Evolutionary conservation across 768 basidiomycete species (phyloP), one percentile per base, ranked within the genome.

Genomic region (Collybia mongolica): DNA sequence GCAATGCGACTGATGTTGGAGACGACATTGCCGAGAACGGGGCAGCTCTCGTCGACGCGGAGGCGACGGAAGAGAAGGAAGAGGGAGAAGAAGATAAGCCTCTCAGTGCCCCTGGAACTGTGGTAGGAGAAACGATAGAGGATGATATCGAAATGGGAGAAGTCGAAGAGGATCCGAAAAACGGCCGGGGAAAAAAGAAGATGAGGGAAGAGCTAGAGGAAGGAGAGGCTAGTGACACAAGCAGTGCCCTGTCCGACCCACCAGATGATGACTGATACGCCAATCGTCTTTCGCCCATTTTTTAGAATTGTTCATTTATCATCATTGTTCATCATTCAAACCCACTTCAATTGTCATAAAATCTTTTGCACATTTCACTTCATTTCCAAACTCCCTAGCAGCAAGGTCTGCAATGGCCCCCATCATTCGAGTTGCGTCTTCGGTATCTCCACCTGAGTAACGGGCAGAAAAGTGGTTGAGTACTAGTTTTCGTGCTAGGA

Each of bases 91-190:
- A 76, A n/a, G 74, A 75, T 40, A 68, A 60, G 55, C 39, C 46
- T n/a, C 50, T 54, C n/a, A 52, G 49, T 40, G 55, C 60, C 35
- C 49, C 60, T 26, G 20, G 60, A 1, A 49, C 53, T 29, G 23
- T 50, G 14, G 52, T 44, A 20, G 68, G 66, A 50, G 52, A 52
- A 42, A 57, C 55, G 57, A 54, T 41, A 55, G 65, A 82, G 23
- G 79, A 88, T 55, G 90, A 93, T 54, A 91, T 93, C 54, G 90
- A 93, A 66, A 93, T 93, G 90, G 90, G 90, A n/a, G 90, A 93
- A 62, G 80, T 93, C 2, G 84, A 88, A 53, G 90, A 93, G 60
- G 80, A 81, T 14, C 80, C 81, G 2, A 81, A 75, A 53, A 77
- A 69, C 46, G 55, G 57, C 29, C 72, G 81, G 57, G 66, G 63